phyloP scores from a whole-genome alignment of 2,329 filamentous ascomycete species.

The Orbilia ellipsospora region DNA sequence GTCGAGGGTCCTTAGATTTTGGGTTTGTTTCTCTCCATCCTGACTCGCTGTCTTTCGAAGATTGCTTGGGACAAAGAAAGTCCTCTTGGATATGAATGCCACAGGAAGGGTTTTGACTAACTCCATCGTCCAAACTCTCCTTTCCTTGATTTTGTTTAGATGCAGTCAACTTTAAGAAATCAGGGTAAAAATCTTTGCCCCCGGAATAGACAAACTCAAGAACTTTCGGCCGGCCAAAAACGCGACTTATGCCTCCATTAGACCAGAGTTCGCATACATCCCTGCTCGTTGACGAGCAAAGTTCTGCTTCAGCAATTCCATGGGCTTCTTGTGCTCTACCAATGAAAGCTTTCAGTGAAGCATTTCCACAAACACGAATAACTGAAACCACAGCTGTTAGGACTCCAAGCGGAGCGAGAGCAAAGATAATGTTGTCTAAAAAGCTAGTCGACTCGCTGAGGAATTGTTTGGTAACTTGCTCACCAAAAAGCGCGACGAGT shows the following conservation, averaged over 20 bases:
- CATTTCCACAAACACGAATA: slow-evolving; percentile 60
- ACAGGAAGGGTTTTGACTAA: too few species aligned
- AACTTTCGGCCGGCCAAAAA: background rate
- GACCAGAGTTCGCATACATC: background rate
- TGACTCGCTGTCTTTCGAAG: too few species aligned
- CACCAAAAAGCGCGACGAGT: slow-evolving; percentile 60
- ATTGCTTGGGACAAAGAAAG: too few species aligned
- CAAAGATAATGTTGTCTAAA: slow-evolving; percentile 56
- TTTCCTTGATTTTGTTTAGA: too few species aligned
- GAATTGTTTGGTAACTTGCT: slow-evolving; percentile 61
- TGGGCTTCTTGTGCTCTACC: slow-evolving; percentile 61
- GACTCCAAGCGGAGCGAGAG: slow-evolving; percentile 59
- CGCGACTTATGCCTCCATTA: background rate
- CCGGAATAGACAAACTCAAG: background rate
- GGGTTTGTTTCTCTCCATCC: too few species aligned
- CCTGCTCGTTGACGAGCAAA: slow-evolving; percentile 21
- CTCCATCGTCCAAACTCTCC: too few species aligned
- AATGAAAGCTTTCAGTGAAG: slow-evolving; percentile 61
- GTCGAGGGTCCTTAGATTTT: too few species aligned
- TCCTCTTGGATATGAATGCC: too few species aligned
- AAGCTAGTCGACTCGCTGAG: slow-evolving; percentile 58
- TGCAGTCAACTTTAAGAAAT: too few species aligned
- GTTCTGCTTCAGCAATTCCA: slow-evolving; percentile 58
- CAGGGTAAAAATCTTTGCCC: too few species aligned
- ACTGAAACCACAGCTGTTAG: slow-evolving; percentile 62